Evolutionary conservation across 1,139 yeast genomes (phyloP), one percentile per base, ranked within the genome.

Genomic region (Kodamaea alishanica): DNA sequence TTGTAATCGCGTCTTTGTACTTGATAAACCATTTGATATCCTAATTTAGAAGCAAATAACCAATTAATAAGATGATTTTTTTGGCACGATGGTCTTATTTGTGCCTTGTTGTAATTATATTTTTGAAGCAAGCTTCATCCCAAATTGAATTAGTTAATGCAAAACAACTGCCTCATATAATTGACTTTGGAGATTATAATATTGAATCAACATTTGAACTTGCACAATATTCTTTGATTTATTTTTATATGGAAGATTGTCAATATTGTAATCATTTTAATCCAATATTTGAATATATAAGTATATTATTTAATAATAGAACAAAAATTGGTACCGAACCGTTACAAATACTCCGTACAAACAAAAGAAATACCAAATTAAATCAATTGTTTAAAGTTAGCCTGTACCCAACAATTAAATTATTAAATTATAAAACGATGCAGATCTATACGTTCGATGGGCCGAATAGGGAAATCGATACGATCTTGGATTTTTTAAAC

Each of bases 201-300:
- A 49, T 59, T 23, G 49, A 48, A 30, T 32, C 35, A 8, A 49
- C 51, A 1, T 46, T 63, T 20, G 55, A 33, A 12, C 38, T 35
- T 12, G 56, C 65, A 12, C 52, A 53, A 11, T 67, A 53, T 46
- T 64, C 77, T 4, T 55, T 73, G 32, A 67, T 73, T 20, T 70
- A 67, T 49, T 73, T 73, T 45, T 63, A 58, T 40, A 62, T 70
- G 6, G 64, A 66, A 5, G 47, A 51, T 10, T 73, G 79, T 47
- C 48, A 52, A 38, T 66, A 60, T 43, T 73, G 79, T 51, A 44
- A 49, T 4, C 42, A 50, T 11, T 61, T 73, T 42, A 58, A 61
- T 20, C 73, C 73, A 6, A 60, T 60, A 8, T 70, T 67, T 43
- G 61, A 61, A 15, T 63, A 65, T 15, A 46, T 72, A 35, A 52